Conservation (phyloP, 768 basidiomycete species). For the Ramaria sp. region DNA sequence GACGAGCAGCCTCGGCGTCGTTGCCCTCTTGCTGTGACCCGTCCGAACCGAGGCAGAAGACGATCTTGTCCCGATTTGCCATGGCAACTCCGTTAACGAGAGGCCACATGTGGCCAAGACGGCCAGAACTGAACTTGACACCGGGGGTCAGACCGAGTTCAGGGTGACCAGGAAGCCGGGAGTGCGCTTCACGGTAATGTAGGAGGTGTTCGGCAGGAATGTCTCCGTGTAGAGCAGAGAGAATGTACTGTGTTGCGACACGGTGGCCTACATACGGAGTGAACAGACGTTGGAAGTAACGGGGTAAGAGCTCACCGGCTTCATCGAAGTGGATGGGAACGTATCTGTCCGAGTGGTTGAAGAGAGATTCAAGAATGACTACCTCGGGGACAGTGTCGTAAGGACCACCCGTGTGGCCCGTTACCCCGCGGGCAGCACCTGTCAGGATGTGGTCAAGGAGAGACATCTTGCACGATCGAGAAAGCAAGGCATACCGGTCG, state of each 20-base stretch:
- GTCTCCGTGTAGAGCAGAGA: slow-evolving; percentile 65
- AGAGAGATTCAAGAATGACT: slow-evolving; percentile 64
- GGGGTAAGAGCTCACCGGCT: slow-evolving; percentile 41
- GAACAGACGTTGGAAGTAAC: background rate
- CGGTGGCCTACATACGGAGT: slow-evolving; percentile 54
- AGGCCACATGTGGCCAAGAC: slow-evolving; percentile 87
- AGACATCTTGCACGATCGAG: background rate
- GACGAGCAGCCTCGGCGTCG: slow-evolving; percentile 80
- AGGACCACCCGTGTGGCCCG: slow-evolving; percentile 47
- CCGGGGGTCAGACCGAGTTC: slow-evolving; percentile 88
- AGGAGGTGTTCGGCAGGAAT: slow-evolving; percentile 68
- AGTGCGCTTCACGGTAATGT: slow-evolving; percentile 78
- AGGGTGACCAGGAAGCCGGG: slow-evolving; percentile 82
- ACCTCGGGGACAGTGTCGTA: slow-evolving; percentile 76
- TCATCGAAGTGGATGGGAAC: slow-evolving; percentile 70
- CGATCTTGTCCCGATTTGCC: slow-evolving; percentile 63
- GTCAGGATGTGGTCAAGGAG: background rate
- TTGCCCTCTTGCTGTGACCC: slow-evolving; percentile 90
- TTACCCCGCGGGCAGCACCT: slow-evolving; percentile 60
- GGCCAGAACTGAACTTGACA: slow-evolving; percentile 88
- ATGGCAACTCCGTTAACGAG: slow-evolving; percentile 78
- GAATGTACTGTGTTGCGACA: slow-evolving; percentile 82
- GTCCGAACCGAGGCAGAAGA: slow-evolving; percentile 82
- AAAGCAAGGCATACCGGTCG: slow-evolving; percentile 46
- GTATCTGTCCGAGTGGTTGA: slow-evolving; percentile 51